Evolutionary conservation across 306 rosid species (phyloP).

Genomic region (Rosa persica): DNA sequence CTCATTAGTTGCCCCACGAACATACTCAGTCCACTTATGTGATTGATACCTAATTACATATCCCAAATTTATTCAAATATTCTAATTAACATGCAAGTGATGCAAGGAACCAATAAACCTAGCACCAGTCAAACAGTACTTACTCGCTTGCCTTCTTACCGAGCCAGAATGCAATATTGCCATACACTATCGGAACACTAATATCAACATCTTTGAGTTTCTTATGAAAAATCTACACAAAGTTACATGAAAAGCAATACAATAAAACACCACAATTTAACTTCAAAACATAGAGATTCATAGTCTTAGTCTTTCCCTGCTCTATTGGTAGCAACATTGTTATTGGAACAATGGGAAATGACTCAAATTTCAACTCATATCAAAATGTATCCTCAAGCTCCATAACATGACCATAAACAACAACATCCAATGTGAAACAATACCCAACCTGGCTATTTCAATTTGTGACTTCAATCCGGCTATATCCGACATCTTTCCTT

Average conservation of each 20-base stretch:
- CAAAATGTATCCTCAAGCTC: background rate
- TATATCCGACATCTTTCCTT: constrained; percentile 60
- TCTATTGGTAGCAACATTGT: background rate
- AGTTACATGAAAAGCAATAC: constrained; percentile 34
- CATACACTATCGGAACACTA: constrained; percentile 76
- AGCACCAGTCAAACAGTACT: constrained; percentile 34
- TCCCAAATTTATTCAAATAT: constrained; percentile 11
- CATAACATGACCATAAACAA: background rate
- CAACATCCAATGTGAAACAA: background rate
- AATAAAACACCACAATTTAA: constrained; percentile 3
- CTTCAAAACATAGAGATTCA: background rate
- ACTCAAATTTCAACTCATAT: background rate
- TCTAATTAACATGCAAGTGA: background rate
- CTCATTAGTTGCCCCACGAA: constrained; percentile 69
- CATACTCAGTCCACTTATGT: constrained; percentile 79
- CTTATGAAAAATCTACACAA: constrained; percentile 58
- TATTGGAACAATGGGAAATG: background rate
- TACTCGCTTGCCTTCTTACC: constrained; percentile 89
- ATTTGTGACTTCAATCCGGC: constrained; percentile 61
- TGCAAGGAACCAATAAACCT: constrained; percentile 22
- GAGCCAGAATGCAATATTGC: constrained; percentile 83
- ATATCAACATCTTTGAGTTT: constrained; percentile 68
- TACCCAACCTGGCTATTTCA: constrained; percentile 3
- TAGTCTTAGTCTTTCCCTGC: background rate
- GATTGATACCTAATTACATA: constrained; percentile 64